Conservation (phyloP, 179 eudicot species). For the Kewa caespitosa region DNA sequence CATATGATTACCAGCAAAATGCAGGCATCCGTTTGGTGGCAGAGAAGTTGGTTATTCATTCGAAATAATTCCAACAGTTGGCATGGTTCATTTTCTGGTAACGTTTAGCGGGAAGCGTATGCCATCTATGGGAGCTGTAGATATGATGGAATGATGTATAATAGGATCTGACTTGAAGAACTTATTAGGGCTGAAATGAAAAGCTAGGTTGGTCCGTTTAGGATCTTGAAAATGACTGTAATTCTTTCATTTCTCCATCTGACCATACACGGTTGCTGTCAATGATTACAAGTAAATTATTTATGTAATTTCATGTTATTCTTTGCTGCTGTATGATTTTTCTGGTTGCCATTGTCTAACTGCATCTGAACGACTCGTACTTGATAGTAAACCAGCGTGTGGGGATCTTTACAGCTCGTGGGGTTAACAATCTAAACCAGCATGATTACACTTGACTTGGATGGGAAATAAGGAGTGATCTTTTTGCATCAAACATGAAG, state of each 20-base stretch:
- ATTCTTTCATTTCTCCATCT: not conserved
- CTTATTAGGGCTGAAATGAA: not conserved
- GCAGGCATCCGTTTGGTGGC: slow-evolving; percentile 90
- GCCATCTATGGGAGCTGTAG: slow-evolving; percentile 19
- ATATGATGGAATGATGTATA: slow-evolving; percentile 7
- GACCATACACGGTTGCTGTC: not conserved
- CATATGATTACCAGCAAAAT: slow-evolving; percentile 80
- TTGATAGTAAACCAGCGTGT: no score
- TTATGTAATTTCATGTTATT: not conserved
- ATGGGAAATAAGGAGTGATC: no score
- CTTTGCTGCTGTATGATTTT: not conserved
- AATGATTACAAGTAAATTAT: not conserved
- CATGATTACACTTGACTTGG: no score
- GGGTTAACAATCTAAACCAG: no score
- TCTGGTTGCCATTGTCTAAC: not conserved
- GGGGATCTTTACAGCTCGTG: no score
- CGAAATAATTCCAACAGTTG: slow-evolving; percentile 29
- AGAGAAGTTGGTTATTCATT: slow-evolving; percentile 57
- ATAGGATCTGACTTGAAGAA: not conserved
- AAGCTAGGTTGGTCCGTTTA: not conserved
- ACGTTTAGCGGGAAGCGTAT: slow-evolving; percentile 1
- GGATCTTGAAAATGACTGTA: not conserved
- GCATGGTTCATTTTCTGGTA: not conserved
- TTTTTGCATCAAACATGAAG: no score
- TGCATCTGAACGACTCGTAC: no score